Evolutionary conservation across 1,284 basidiomycete genomes (phyloP).

Genomic region (Meira miltonrushii): DNA sequence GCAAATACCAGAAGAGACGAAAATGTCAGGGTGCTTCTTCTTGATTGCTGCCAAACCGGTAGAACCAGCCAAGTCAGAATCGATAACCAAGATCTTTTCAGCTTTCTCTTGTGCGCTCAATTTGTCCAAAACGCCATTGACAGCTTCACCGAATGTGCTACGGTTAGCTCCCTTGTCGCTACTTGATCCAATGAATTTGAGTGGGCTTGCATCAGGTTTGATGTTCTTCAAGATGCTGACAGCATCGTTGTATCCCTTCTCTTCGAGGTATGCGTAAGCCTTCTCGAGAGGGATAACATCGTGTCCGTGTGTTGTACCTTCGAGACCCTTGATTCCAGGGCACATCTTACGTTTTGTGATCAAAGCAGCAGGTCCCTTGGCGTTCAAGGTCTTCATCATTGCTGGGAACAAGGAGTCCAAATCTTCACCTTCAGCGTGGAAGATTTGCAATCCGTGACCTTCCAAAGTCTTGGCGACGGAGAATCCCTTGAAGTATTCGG

Average conservation of each 20-base stretch:
- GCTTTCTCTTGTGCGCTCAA: conserved; percentile 56
- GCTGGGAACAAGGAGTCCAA: conserved; percentile 69
- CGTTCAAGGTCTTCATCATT: conserved; percentile 59
- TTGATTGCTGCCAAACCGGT: conserved; percentile 78
- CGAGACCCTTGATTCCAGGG: conserved; percentile 69
- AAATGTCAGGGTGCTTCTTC: conserved; percentile 78
- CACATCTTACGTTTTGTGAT: conserved; percentile 73
- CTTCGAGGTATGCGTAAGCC: conserved; percentile 67
- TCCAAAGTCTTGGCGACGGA: conserved; percentile 62
- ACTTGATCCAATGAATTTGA: conserved; percentile 64
- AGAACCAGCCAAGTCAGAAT: conserved; percentile 78
- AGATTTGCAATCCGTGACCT: conserved; percentile 72
- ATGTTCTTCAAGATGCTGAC: conserved; percentile 63
- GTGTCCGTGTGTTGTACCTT: conserved; percentile 72
- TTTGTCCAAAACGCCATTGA: conserved; percentile 68
- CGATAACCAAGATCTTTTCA: conserved; percentile 73
- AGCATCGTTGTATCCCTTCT: conserved; percentile 63
- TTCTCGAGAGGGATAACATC: conserved; percentile 68
- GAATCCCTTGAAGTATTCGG: conserved; percentile 73
- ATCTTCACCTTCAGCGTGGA: conserved; percentile 69
- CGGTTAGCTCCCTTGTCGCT: conserved; percentile 72
- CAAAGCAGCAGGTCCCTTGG: conserved; percentile 73
- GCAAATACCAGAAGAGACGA: conserved; percentile 75
- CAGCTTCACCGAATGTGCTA: conserved; percentile 74
- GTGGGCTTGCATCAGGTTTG: conserved; percentile 61